phyloP scores from a whole-genome alignment of 2,329 filamentous ascomycete species.

The Proliferodiscus dingleyae region DNA sequence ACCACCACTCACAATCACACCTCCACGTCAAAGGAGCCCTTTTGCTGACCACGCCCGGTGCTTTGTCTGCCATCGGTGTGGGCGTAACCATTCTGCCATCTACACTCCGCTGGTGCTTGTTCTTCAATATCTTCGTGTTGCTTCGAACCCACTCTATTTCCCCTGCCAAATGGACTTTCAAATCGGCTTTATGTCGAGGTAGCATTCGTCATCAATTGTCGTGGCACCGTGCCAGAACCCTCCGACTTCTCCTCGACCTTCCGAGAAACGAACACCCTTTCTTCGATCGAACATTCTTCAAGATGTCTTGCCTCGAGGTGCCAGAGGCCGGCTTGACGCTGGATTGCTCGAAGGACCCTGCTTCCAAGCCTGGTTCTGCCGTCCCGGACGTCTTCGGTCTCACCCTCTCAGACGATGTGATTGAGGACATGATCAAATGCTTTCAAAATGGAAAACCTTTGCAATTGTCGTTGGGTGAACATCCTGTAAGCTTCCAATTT shows the following conservation, averaged over 20 bases:
- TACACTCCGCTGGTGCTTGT: background rate
- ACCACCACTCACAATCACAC: background rate
- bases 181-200: slow-evolving; percentile 22
- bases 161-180: slow-evolving; percentile 15
- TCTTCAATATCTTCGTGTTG: slow-evolving; percentile 3
- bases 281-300: slow-evolving; percentile 16
- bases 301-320: slow-evolving; percentile 51
- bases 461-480: slow-evolving; percentile 52
- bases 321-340: slow-evolving; percentile 54
- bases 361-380: slow-evolving; percentile 41
- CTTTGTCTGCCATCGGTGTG: background rate
- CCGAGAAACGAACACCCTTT: slow-evolving; percentile 5
- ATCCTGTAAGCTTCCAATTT: slow-evolving; percentile 48
- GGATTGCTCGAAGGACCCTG: slow-evolving; percentile 34
- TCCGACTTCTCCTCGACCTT: slow-evolving; percentile 1
- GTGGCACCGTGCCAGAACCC: slow-evolving; percentile 18
- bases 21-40: background rate
- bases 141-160: background rate
- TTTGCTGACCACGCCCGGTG: background rate
- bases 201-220: slow-evolving; percentile 13
- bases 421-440: slow-evolving; percentile 59
- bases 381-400: slow-evolving; percentile 54
- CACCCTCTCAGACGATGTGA: slow-evolving; percentile 50
- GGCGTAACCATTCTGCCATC: background rate
- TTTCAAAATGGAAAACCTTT: slow-evolving; percentile 52